Evolutionary conservation across 1,139 yeast species (phyloP).

Genomic region (Suhomyces maxii): DNA sequence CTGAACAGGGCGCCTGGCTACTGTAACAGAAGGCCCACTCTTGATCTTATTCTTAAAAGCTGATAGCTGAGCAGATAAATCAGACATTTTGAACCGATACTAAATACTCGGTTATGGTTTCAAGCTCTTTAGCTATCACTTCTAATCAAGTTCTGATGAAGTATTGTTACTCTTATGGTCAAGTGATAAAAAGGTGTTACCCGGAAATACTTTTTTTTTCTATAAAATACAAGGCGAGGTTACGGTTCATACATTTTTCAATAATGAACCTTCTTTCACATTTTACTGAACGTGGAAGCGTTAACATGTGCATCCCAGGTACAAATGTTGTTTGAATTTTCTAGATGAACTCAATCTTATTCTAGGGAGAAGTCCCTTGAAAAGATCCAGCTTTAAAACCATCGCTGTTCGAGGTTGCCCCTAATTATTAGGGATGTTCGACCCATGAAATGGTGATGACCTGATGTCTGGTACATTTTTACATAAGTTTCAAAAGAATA

Average conservation of each 20-base stretch:
- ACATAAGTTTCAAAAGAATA: not conserved
- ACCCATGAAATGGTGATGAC: slow-evolving; percentile 51
- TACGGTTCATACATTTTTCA: not conserved
- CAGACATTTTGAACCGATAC: slow-evolving; percentile 31
- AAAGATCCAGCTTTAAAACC: slow-evolving; percentile 46
- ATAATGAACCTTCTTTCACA: slow-evolving; percentile 6
- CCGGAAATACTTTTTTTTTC: slow-evolving; percentile 11
- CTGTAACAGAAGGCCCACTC: slow-evolving; percentile 47
- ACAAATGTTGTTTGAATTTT: slow-evolving; percentile 18
- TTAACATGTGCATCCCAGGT: slow-evolving; percentile 27
- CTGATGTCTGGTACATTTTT: slow-evolving; percentile 30
- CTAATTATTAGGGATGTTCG: slow-evolving; percentile 19
- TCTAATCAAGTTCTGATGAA: too few species aligned
- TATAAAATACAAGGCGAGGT: not conserved
- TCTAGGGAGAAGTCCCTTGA: slow-evolving; percentile 16
- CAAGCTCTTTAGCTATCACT: too few species aligned
- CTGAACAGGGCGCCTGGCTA: slow-evolving; percentile 29
- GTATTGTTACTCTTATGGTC: too few species aligned
- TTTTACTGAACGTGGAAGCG: slow-evolving; percentile 15
- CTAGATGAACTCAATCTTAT: slow-evolving; percentile 23
- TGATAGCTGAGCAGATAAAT: slow-evolving; percentile 47
- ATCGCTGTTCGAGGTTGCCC: slow-evolving; percentile 36
- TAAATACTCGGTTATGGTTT: too few species aligned
- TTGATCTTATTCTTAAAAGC: slow-evolving; percentile 51
- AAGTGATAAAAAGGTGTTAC: slow-evolving; percentile 7